Base-by-base conservation (phyloP, 2,329 filamentous ascomycete species). In the Aspergillus awamori region DNA sequence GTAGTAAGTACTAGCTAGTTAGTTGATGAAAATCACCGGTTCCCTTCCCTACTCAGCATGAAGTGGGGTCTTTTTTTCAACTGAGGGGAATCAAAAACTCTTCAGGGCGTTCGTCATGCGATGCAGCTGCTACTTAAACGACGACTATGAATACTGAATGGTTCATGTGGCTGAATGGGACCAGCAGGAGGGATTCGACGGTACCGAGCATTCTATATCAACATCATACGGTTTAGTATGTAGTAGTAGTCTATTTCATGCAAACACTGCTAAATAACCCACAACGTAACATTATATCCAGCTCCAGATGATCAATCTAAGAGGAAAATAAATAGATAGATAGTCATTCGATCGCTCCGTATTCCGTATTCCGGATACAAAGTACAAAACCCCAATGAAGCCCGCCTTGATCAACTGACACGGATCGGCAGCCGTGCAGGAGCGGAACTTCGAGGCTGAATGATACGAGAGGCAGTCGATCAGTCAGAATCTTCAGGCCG, bases 391-490 rank as follows among this genome's bases (percentile, higher is more conserved):
- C 30, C 30, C 30, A 13, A 33, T 36, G 33, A 36, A 36, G 10
- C 33, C 33, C 30, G 26, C 15, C 39, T n/a, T 45, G 38, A 45
- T 24, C 38, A 55, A 56, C 30, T 56, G 53, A 47, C 53, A 47
- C 39, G 26, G 53, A 56, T 56, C 53, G 53, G 17, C 39, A 43
- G 43, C 43, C 53, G 41, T 56, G 53, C 53, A 56, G 24, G 26
- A 55, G 24, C 41, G 36, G 33, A 15, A 45, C 13, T 45, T 36
- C 22, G 15, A 33, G 39, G 26, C 39, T 36, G 33, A 36, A 36
- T 41, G 41, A 56, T 56, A 56, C 53, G 53, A 56, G 53, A 56
- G 53, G 11, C 41, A 45, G 53, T 56, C 53, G 39, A 56, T 56
- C 53, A 26, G 43, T 56, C 53, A 56, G 26, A 36, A 47, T 30